A percentile compares a stretch with the other conserved stretches of the same genome.
Evolutionary conservation across 23 red algal genomes (phyloP).

Genomic region (Chondrus crispus): DNA sequence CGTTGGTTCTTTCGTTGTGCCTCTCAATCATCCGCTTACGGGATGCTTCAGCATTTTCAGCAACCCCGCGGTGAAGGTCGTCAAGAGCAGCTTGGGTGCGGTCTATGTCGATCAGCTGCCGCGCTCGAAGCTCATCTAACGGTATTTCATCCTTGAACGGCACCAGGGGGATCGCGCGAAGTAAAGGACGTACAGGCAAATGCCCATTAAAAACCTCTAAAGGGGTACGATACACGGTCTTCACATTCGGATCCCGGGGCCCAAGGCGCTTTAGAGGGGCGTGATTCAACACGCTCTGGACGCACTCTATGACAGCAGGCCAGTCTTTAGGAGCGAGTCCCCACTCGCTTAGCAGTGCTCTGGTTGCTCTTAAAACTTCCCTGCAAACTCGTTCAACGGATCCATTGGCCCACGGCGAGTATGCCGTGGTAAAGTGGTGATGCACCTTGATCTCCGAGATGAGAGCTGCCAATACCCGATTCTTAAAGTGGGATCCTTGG

Average conservation of each 20-base stretch:
- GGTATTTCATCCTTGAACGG: background rate
- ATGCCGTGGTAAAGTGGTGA: constrained; percentile 47
- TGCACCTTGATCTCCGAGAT: background rate
- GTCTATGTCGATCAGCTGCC: background rate
- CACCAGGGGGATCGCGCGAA: background rate
- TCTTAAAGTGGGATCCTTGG: background rate
- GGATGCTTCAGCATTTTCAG: background rate
- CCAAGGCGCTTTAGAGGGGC: background rate
- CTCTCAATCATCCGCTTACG: background rate
- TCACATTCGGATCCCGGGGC: background rate
- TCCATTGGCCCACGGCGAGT: constrained; percentile 28
- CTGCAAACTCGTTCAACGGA: constrained; percentile 12
- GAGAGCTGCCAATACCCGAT: background rate
- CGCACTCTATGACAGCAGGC: background rate
- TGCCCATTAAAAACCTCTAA: background rate
- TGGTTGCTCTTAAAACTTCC: background rate
- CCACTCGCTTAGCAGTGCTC: background rate
- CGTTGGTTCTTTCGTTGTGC: background rate
- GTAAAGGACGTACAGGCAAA: background rate
- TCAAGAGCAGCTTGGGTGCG: background rate
- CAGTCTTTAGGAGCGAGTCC: background rate
- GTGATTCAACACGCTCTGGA: background rate
- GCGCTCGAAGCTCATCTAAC: background rate
- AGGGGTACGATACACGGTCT: background rate
- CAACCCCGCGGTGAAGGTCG: background rate